Base-by-base conservation (phyloP, 306 rosid species). In the Prosopis cineraria region DNA sequence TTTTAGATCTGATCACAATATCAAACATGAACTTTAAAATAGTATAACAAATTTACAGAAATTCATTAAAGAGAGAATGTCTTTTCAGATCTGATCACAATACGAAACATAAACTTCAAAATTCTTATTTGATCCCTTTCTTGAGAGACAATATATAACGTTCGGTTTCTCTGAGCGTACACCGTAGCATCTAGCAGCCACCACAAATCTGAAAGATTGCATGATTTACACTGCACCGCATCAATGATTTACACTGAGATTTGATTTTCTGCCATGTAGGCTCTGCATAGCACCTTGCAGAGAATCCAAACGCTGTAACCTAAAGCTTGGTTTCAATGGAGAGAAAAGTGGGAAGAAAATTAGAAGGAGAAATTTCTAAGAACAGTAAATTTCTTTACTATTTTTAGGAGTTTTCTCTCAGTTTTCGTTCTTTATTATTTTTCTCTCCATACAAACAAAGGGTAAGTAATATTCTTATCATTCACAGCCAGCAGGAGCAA, bases 401-500 rank as follows among this genome's bases (percentile, higher is more conserved):
- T n/a, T n/a, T n/a, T n/a, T n/a, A n/a, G n/a, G n/a, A n/a, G n/a
- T n/a, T n/a, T n/a, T n/a, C n/a, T n/a, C n/a, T n/a, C n/a, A n/a
- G n/a, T n/a, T n/a, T n/a, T n/a, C n/a, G n/a, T n/a, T n/a, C n/a
- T n/a, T n/a, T n/a, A n/a, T n/a, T n/a, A n/a, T n/a, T n/a, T n/a
- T n/a, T n/a, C n/a, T n/a, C n/a, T n/a, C n/a, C n/a, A n/a, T n/a
- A n/a, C n/a, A n/a, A n/a, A n/a, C n/a, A n/a, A n/a, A n/a, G n/a
- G n/a, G n/a, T n/a, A n/a, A n/a, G 4, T 4, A 55, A 24, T 3
- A 20, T 12, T 22, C 2, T n/a, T 11, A 36, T 87, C 86, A 87
- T 60, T 52, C 73, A 78, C 94, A 90, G 45, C 91, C 94, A 56
- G 76, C 91, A 33, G 87, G 48, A 80, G 89, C 80, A 82, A 90